Evolutionary conservation across 805 yeast genomes (phyloP).

Genomic region (Teunomyces lycoperdinae): DNA sequence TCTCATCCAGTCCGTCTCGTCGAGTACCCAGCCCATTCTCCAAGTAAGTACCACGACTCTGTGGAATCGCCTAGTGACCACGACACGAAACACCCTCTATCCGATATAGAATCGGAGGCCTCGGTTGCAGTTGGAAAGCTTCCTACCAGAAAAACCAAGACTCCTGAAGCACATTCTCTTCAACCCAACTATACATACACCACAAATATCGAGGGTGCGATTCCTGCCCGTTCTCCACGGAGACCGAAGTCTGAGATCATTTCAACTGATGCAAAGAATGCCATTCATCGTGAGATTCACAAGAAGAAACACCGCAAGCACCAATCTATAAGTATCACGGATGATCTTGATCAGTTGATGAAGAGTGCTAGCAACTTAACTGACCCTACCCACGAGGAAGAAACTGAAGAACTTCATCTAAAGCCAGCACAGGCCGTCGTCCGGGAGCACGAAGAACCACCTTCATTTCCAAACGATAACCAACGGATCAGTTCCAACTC

Average conservation of each 20-base stretch:
- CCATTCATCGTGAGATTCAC: background rate
- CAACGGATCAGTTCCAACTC: background rate
- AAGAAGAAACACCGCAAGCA: constrained; percentile 6
- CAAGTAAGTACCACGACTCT: background rate
- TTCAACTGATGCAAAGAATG: background rate
- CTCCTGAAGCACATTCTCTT: constrained; percentile 1
- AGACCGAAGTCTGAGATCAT: constrained; percentile 32
- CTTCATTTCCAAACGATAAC: background rate
- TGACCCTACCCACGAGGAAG: background rate
- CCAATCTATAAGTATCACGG: constrained; percentile 27
- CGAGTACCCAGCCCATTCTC: background rate
- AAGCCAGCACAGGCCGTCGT: background rate
- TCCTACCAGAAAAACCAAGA: constrained; percentile 16
- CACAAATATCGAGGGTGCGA: constrained; percentile 33
- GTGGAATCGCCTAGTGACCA: background rate
- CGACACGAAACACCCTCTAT: constrained; percentile 4
- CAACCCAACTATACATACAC: constrained; percentile 30
- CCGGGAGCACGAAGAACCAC: background rate
- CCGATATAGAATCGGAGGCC: constrained; percentile 9
- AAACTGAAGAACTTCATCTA: background rate
- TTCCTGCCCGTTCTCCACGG: constrained; percentile 39
- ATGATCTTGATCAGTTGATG: constrained; percentile 40
- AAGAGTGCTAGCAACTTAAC: constrained; percentile 21
- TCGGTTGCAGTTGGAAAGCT: constrained; percentile 19
- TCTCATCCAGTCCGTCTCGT: constrained; percentile 4